Percentiles rank a stretch among this genome's conserved stretches.
phyloP scores from a whole-genome alignment of 805 yeast genomes.

The Starmerella bombi region DNA sequence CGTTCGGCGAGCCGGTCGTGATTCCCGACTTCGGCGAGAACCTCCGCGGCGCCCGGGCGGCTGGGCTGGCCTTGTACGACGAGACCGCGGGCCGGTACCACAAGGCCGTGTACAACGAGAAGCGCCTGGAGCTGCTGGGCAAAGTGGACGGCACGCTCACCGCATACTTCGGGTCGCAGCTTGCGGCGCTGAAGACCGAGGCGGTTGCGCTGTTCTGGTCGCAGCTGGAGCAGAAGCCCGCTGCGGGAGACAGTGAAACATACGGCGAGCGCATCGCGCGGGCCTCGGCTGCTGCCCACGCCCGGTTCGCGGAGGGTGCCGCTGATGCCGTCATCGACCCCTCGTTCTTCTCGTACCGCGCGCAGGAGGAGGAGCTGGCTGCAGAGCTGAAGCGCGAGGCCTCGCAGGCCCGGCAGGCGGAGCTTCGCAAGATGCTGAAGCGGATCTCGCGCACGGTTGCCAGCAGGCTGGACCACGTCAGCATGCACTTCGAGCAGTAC shows the following conservation, averaged over 20 bases:
- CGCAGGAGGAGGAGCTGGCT: constrained; percentile 22
- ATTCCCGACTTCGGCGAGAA: constrained; percentile 24
- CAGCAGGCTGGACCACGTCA: constrained; percentile 27
- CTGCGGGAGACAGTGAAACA: constrained; percentile 10
- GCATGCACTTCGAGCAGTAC: constrained; percentile 25
- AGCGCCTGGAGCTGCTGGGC: constrained; percentile 37
- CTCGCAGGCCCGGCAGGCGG: constrained; percentile 23
- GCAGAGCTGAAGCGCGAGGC: constrained; percentile 29
- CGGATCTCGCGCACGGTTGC: constrained; percentile 29
- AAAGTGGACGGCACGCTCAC: constrained; percentile 34
- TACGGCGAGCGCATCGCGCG: constrained; percentile 24
- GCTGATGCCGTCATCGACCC: constrained; percentile 28
- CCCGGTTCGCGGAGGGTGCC: constrained; percentile 27
- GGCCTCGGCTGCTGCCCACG: constrained; percentile 20
- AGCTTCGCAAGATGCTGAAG: constrained; percentile 30
- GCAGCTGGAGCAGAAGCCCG: constrained; percentile 1
- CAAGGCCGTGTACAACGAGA: constrained; percentile 49
- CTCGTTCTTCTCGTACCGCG: constrained; percentile 17
- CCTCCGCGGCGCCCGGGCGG: constrained; percentile 34
- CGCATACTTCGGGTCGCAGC: constrained; percentile 34
- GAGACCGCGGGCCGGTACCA: constrained; percentile 64
- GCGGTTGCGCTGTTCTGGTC: constrained; percentile 25
- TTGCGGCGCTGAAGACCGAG: constrained; percentile 30
- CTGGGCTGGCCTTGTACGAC: constrained; percentile 46
- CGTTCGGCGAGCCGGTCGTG: constrained; percentile 16